phyloP scores from a whole-genome alignment of 768 basidiomycete genomes.

The Pleurotus ostreatus region DNA sequence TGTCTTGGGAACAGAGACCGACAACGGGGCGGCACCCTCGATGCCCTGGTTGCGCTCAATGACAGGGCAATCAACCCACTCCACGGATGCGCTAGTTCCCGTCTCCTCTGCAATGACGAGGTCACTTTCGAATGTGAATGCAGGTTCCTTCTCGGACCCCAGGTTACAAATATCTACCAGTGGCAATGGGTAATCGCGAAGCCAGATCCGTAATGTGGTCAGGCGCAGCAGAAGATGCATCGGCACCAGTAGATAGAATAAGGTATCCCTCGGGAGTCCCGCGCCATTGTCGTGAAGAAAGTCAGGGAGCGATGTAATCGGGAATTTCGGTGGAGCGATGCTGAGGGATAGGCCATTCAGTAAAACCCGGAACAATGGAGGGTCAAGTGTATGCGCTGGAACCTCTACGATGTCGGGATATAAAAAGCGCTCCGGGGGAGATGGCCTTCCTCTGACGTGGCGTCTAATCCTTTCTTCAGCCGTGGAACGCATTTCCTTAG shows the following conservation, averaged over 20 bases:
- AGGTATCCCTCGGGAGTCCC: conserved; percentile 63
- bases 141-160: conserved; percentile 30
- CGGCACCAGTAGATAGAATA: conserved; percentile 80
- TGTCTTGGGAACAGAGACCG: conserved; percentile 76
- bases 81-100: conserved; percentile 59
- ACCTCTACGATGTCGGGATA: conserved; percentile 43
- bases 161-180: conserved; percentile 67
- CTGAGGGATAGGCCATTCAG: conserved; percentile 56
- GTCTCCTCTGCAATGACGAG: conserved; percentile 88
- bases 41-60: conserved; percentile 51
- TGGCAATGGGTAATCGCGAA: conserved; percentile 90
- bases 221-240: conserved; percentile 72
- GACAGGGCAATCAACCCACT: conserved; percentile 70
- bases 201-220: conserved; percentile 50
- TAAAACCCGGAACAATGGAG: conserved; percentile 71
- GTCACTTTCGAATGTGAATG: conserved; percentile 69
- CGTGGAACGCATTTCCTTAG: conserved; percentile 40
- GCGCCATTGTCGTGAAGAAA: conserved; percentile 65
- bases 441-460: conserved; percentile 35
- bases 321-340: conserved; percentile 59
- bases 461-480: conserved; percentile 46
- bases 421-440: conserved; percentile 23
- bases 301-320: conserved; percentile 45
- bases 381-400: conserved; percentile 25
- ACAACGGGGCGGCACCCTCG: conserved; percentile 48